Conservation (phyloP, 768 basidiomycete species). For the Crassisporium funariophilum region DNA sequence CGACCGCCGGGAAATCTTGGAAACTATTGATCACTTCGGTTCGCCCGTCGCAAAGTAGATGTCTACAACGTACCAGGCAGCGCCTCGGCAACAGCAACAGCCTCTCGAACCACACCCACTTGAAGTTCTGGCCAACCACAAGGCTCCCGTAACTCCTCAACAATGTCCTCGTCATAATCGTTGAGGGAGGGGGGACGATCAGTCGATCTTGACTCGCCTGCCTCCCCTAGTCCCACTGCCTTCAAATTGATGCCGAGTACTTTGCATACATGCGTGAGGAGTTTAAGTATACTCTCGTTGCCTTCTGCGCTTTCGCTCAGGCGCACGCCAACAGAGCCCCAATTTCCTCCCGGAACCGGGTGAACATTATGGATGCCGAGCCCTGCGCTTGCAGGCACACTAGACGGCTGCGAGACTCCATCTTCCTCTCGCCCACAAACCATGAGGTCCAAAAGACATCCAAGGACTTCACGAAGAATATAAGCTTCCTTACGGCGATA, state of each 20-base stretch:
- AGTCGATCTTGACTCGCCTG: slow-evolving; percentile 11
- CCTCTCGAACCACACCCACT: slow-evolving; percentile 90
- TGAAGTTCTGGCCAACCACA: slow-evolving; percentile 97
- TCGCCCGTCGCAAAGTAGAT: too few relatives aligned
- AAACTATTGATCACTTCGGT: too few relatives aligned
- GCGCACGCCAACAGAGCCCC: slow-evolving; percentile 68
- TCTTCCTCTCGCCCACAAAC: slow-evolving; percentile 84
- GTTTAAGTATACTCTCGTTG: slow-evolving; percentile 75
- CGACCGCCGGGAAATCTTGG: slow-evolving; percentile 87
- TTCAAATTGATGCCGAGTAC: slow-evolving; percentile 84
- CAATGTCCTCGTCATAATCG: slow-evolving; percentile 42
- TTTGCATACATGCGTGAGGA: slow-evolving; percentile 75
- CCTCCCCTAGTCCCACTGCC: slow-evolving; percentile 56
- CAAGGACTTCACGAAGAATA: slow-evolving; percentile 82
- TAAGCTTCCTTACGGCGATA: slow-evolving; percentile 89
- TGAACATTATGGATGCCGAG: slow-evolving; percentile 51
- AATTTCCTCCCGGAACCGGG: slow-evolving; percentile 34
- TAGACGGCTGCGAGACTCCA: slow-evolving; percentile 47
- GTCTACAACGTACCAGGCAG: slow-evolving; percentile 87
- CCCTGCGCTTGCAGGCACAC: slow-evolving; percentile 41
- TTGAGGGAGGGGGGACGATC: slow-evolving; percentile 20
- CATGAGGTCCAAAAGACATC: slow-evolving; percentile 80
- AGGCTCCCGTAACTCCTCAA: slow-evolving; percentile 46
- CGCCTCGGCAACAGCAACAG: slow-evolving; percentile 87
- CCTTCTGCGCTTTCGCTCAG: slow-evolving; percentile 76